Evolutionary conservation across 176 grass and related monocot species (phyloP).

Genomic region (Avena eriantha): DNA sequence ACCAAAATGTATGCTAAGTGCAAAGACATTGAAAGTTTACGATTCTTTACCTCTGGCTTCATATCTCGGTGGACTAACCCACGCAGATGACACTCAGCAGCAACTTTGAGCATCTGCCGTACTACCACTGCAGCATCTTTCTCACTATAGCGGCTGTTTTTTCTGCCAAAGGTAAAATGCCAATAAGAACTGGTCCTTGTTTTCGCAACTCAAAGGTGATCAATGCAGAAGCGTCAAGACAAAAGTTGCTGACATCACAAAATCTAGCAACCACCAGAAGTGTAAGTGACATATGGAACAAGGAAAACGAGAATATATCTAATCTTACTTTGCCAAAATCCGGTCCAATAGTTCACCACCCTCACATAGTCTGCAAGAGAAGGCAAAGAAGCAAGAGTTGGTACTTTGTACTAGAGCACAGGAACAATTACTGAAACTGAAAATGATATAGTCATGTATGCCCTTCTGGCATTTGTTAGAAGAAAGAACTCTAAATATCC

Average conservation of each 20-base stretch:
- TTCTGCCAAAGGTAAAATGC: constrained; percentile 53
- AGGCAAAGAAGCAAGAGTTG: constrained; percentile 41
- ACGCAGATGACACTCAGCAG: constrained; percentile 93
- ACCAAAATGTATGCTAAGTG: constrained; percentile 48
- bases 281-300: constrained; percentile 5
- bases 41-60: constrained; percentile 92
- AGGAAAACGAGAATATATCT: constrained; percentile 34
- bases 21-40: constrained; percentile 33
- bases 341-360: constrained; percentile 97
- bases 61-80: constrained; percentile 98
- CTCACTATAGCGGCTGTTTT: constrained; percentile 95
- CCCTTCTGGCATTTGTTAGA: not conserved
- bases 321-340: constrained; percentile 93
- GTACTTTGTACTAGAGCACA: constrained; percentile 27
- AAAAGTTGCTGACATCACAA: constrained; percentile 20
- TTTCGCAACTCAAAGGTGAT: constrained; percentile 9
- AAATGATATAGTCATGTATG: constrained; percentile 26
- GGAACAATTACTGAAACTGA: constrained; percentile 37
- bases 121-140: constrained; percentile 98
- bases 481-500: constrained; percentile 20
- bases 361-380: constrained; percentile 91
- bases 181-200: constrained; percentile 24
- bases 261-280: constrained; percentile 33
- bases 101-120: constrained; percentile 98
- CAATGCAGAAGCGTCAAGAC: constrained; percentile 33